Evolutionary conservation across 768 basidiomycete species (phyloP), one percentile per base, ranked within the genome.

Genomic region (Collybia mongolica): DNA sequence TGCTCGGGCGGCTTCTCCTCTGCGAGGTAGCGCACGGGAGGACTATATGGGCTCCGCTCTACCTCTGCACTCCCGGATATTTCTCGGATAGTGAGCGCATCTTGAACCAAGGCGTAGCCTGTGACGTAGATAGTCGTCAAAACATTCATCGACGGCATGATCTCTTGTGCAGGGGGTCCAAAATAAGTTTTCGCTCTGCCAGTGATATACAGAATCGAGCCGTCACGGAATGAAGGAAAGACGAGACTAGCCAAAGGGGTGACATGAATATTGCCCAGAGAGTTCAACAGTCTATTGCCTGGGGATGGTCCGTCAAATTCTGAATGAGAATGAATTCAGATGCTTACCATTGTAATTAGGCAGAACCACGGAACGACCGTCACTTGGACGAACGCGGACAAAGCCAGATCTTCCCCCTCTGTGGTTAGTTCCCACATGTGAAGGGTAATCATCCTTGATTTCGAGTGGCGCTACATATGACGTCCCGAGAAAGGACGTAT

Each of bases 271-370:
- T 80, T 78, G 5, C 80, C 79, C 3, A 81, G 60, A 5, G 79
- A 77, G 24, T 72, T 76, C 68, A 81, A 67, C 42, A 78, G 59
- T 5, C 76, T 68, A 53, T 81, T 81, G 1, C 77, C 79, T 76
- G 42, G 9, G 8, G 12, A 23, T 5, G 22, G 19, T 41, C 2
- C 7, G 6, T 32, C 7, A 32, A 14, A 9, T 32, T 6, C 11
- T 32, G 32, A 6, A 14, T 9, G 14, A 32, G 14, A 3, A 41
- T 39, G 24, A 26, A 7, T 7, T 43, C 43, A 9, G 37, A 3
- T 12, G 53, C 57, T 8, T 36, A 65, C 77, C 79, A 45, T 71
- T 71, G 59, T 69, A 81, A 59, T 81, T 79, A 1, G 80, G 80
- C 9, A 81, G 39, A 2, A 72, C 70, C 2, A 80, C 50, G 0